phyloP scores from a whole-genome alignment of 2,329 filamentous ascomycete species.

The Colletotrichum sp. region DNA sequence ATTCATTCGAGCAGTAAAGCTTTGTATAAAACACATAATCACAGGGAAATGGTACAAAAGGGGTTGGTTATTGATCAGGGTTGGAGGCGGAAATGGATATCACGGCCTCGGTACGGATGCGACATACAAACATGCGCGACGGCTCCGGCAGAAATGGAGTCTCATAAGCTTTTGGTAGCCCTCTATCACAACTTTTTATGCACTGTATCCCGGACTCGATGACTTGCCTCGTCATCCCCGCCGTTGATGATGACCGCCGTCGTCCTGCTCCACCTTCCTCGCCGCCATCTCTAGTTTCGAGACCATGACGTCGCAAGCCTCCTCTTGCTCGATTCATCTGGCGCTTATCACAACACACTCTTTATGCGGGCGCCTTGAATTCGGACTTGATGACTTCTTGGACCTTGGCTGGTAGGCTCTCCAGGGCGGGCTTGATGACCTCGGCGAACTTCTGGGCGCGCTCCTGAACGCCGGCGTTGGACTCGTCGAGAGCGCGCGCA shows the following conservation, averaged over 20 bases:
- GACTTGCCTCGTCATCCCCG: conserved; percentile 52
- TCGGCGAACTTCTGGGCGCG: conserved; percentile 75
- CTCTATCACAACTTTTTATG: conserved; percentile 21
- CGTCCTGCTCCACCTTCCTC: not conserved
- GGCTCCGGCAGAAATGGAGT: not conserved
- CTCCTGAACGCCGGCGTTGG: conserved; percentile 76
- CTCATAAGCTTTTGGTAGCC: conserved; percentile 17
- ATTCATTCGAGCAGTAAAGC: conserved; percentile 39
- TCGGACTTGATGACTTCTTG: conserved; percentile 72
- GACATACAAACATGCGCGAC: not conserved
- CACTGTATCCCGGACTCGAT: conserved; percentile 2
- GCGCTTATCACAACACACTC: not conserved
- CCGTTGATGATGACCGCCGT: conserved; percentile 28
- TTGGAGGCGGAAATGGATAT: not conserved
- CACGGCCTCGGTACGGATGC: not conserved
- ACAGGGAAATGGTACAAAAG: not conserved
- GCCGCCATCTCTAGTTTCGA: not conserved
- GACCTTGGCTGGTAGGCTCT: conserved; percentile 68
- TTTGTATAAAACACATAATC: not conserved
- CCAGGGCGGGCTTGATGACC: conserved; percentile 59
- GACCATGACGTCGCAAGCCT: not conserved
- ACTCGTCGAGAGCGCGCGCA: conserved; percentile 70
- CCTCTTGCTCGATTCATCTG: not conserved
- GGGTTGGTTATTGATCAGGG: not conserved
- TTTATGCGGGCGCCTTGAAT: conserved; percentile 48